Percentiles rank a stretch among this genome's conserved stretches.
phyloP scores from a whole-genome alignment of 1,284 basidiomycete genomes.

The Heterobasidion parviporum region DNA sequence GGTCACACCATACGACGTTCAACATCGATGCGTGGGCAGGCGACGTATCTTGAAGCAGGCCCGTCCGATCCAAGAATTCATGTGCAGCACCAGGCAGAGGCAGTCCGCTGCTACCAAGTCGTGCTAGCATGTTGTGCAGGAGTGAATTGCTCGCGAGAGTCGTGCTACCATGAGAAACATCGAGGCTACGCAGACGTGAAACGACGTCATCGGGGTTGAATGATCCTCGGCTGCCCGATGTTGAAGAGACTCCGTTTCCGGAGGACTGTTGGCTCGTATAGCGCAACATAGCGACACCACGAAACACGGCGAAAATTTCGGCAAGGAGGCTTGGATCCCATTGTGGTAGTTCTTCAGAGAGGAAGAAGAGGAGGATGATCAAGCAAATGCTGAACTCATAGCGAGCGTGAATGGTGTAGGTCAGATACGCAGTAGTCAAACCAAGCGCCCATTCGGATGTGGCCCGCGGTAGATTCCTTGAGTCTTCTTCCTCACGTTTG shows the following conservation, averaged over 20 bases:
- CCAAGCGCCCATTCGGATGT: slow-evolving; percentile 55
- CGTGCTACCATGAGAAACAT: slow-evolving; percentile 43
- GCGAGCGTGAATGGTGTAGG: slow-evolving; percentile 55
- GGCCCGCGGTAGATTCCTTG: slow-evolving; percentile 39
- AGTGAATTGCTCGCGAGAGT: slow-evolving; percentile 58
- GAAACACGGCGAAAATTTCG: slow-evolving; percentile 72
- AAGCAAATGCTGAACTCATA: slow-evolving; percentile 65
- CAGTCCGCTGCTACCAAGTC: slow-evolving; percentile 28
- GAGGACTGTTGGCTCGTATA: slow-evolving; percentile 51
- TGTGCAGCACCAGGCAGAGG: slow-evolving; percentile 54
- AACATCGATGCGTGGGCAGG: slow-evolving; percentile 54
- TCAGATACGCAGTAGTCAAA: slow-evolving; percentile 52
- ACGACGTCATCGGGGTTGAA: slow-evolving; percentile 55
- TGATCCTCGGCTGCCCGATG: slow-evolving; percentile 14
- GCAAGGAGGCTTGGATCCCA: slow-evolving; percentile 62
- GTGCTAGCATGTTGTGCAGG: slow-evolving; percentile 57
- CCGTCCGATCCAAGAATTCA: slow-evolving; percentile 56
- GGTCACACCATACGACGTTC: slow-evolving; percentile 68
- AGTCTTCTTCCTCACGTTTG: slow-evolving; percentile 66
- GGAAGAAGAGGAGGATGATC: slow-evolving; percentile 63
- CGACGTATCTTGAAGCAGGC: slow-evolving; percentile 56
- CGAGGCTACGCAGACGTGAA: slow-evolving; percentile 59
- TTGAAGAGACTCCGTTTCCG: slow-evolving; percentile 29
- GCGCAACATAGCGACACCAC: slow-evolving; percentile 62
- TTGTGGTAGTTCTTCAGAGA: slow-evolving; percentile 46